These are phyloP conservation scores for bread wheat (Triticum aestivum) DNA, from an alignment of 176 grass and related monocot species.

Conservation along the genomic window DNA sequence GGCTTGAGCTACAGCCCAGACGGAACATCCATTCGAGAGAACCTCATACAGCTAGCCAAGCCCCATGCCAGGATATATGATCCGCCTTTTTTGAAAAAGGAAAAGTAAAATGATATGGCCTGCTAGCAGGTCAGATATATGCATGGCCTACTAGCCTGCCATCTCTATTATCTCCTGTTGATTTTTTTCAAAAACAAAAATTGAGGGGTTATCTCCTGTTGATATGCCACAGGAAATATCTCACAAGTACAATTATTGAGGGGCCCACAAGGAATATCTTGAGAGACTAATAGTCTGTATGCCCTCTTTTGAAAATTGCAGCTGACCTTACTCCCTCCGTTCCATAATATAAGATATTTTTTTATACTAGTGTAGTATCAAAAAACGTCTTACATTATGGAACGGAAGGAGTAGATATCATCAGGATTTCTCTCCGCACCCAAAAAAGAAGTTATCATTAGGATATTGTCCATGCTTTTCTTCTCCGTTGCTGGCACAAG, in stretches of 20 bases:
- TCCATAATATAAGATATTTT: no score
- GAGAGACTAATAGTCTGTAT: background rate
- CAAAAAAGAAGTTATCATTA: no score
- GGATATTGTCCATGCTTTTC: background rate
- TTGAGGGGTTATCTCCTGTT: background rate
- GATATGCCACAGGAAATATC: background rate
- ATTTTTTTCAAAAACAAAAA: no score
- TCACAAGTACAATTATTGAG: constrained; percentile 37
- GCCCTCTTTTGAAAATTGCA: background rate
- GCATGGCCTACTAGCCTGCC: background rate
- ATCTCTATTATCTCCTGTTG: no score
- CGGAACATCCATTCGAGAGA: background rate
- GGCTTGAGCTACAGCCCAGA: background rate
- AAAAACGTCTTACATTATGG: no score
- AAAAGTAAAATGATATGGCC: background rate
- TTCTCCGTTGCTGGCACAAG: background rate
- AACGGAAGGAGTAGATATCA: no score
- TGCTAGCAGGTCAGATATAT: background rate
- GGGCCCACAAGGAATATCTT: constrained; percentile 31
- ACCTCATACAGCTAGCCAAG: background rate
- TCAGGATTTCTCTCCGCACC: no score
- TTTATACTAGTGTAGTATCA: no score
- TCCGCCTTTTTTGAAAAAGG: background rate
- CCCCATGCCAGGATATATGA: background rate
- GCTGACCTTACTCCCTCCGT: background rate